These are phyloP conservation scores for Verticillium zaregamsianum DNA, from an alignment of 2,329 filamentous ascomycete species.

Conservation along the genomic window DNA sequence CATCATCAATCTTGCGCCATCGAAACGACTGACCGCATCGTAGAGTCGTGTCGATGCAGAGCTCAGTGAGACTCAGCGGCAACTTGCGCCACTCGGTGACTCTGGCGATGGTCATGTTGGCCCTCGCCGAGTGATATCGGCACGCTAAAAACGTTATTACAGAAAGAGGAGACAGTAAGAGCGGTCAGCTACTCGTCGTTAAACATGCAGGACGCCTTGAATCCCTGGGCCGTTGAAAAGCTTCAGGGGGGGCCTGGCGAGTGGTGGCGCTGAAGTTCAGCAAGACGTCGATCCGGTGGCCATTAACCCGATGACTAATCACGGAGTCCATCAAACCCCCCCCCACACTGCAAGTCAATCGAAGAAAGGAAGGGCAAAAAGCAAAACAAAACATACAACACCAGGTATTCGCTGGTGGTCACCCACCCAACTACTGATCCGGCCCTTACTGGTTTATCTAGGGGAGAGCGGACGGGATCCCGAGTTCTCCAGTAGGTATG, in stretches of 20 bases:
- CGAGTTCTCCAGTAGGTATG: no score
- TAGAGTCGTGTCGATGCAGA: constrained; percentile 91
- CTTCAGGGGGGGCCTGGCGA: background rate
- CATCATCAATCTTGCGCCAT: constrained; percentile 81
- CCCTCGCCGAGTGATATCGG: background rate
- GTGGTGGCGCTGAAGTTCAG: background rate
- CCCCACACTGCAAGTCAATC: background rate
- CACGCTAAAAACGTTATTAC: no score
- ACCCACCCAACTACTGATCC: no score
- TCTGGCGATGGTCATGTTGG: constrained; percentile 34
- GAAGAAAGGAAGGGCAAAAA: no score
- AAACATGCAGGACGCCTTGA: no score
- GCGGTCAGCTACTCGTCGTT: no score
- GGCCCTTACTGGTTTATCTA: no score
- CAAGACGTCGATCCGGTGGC: background rate
- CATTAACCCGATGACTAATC: background rate
- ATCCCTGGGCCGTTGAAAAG: no score
- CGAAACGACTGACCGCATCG: constrained; percentile 95
- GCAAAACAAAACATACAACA: no score
- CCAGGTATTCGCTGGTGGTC: no score
- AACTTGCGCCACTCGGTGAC: constrained; percentile 83
- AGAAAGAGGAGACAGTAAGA: no score
- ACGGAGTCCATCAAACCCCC: background rate
- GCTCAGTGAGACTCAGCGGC: constrained; percentile 74
- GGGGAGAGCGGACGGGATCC: no score